Conservation (phyloP, 768 basidiomycete genomes). For the Lactifluus volemus region DNA sequence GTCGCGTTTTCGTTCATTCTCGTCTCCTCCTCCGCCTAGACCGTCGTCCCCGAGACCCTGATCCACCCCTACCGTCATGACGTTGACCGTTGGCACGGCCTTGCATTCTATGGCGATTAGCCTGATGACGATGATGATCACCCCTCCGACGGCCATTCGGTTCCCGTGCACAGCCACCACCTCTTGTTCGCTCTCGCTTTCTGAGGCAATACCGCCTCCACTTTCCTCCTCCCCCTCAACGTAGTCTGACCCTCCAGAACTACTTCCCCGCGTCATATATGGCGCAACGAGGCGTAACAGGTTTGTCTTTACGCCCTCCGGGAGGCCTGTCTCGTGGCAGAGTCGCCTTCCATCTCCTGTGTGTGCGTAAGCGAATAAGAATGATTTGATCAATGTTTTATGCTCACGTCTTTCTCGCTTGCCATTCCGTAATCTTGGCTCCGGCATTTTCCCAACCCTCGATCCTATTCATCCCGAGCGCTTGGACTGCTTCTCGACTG, state of each 20-base stretch:
- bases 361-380: background rate
- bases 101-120: background rate
- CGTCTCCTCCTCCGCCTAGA: conserved; percentile 7
- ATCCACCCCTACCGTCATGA: background rate
- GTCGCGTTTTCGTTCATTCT: conserved; percentile 1
- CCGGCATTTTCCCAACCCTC: conserved; percentile 49
- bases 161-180: background rate
- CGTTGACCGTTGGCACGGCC: background rate
- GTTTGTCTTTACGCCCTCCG: background rate
- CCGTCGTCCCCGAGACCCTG: conserved; percentile 7
- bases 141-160: background rate
- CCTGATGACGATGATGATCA: background rate
- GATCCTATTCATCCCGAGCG: conserved; percentile 37
- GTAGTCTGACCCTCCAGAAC: background rate
- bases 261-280: background rate
- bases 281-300: background rate
- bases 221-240: background rate
- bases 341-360: conserved; percentile 14
- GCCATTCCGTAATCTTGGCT: conserved; percentile 41
- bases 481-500: conserved; percentile 51
- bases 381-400: conserved; percentile 2
- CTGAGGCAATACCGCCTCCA: background rate
- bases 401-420: conserved; percentile 44
- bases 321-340: background rate
- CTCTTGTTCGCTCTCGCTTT: background rate